These are phyloP conservation scores for Apiotrichum mycotoxinovorans DNA, from an alignment of 1,284 basidiomycete genomes.

Conservation along the genomic window DNA sequence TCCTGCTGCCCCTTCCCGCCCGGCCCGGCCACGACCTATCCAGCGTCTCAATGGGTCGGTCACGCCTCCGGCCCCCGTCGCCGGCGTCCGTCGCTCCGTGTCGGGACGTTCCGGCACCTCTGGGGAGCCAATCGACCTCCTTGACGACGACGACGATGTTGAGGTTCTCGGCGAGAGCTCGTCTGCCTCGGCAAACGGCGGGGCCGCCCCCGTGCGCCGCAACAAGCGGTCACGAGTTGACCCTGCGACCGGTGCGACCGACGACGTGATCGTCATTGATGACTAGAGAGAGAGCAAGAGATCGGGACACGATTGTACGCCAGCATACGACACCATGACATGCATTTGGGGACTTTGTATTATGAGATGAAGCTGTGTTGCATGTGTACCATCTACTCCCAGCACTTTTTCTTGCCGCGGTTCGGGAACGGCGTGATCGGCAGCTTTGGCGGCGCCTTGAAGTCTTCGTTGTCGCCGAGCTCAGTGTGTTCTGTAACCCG, in stretches of 20 bases:
- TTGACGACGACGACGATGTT: constrained; percentile 16
- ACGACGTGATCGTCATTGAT: constrained; percentile 42
- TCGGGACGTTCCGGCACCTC: constrained; percentile 7
- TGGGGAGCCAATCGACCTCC: constrained; percentile 12
- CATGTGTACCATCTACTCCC: constrained; percentile 11
- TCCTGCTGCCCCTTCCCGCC: constrained; percentile 5
- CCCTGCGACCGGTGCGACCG: constrained; percentile 4
- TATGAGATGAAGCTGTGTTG: too few species aligned
- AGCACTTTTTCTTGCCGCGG: constrained; percentile 28
- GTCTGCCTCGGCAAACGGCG: constrained; percentile 2
- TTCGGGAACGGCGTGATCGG: constrained; percentile 47
- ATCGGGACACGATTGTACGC: not conserved
- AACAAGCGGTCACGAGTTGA: constrained; percentile 13
- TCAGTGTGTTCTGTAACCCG: constrained; percentile 47
- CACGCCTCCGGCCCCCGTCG: constrained; percentile 2
- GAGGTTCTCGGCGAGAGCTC: constrained; percentile 9
- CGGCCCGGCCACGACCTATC: constrained; percentile 14
- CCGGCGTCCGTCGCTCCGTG: constrained; percentile 12
- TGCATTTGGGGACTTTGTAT: not conserved
- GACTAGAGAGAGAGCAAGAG: constrained; percentile 14
- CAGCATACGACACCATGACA: not conserved
- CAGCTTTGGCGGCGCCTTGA: constrained; percentile 33
- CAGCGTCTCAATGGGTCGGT: constrained; percentile 18
- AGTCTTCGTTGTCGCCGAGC: constrained; percentile 43
- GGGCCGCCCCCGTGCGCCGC: not conserved